Conservation (phyloP, 306 rosid genomes). For the Malus asiatica region DNA sequence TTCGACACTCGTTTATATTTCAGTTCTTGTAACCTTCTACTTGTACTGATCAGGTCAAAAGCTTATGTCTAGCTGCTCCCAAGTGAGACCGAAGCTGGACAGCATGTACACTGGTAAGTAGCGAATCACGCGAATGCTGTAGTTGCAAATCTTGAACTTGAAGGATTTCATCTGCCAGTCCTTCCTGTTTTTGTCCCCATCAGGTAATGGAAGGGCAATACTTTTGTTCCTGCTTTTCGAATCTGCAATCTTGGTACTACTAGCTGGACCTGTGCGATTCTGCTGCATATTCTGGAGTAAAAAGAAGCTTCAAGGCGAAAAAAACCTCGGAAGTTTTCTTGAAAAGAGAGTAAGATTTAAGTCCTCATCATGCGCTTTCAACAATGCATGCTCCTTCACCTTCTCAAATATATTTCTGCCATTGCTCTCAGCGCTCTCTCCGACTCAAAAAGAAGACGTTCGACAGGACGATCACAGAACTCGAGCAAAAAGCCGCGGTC, state of each 20-base stretch:
- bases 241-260: conserved; percentile 32
- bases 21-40: neutral
- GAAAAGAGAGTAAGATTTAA: conserved; percentile 48
- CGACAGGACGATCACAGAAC: conserved; percentile 47
- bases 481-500: conserved; percentile 34
- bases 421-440: conserved; percentile 48
- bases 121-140: conserved; percentile 4
- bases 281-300: conserved; percentile 68
- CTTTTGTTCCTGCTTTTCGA: conserved; percentile 55
- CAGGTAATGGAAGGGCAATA: conserved; percentile 57
- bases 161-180: neutral
- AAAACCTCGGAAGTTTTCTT: conserved; percentile 56
- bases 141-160: neutral
- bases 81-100: conserved; percentile 47
- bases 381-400: neutral
- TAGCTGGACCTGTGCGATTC: conserved; percentile 52
- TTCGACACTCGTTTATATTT: neutral
- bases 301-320: conserved; percentile 56
- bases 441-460: conserved; percentile 51
- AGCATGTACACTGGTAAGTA: conserved; percentile 59
- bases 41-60: conserved; percentile 37
- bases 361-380: neutral
- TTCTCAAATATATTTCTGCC: neutral
- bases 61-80: conserved; percentile 64
- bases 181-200: neutral